Percentiles rank a stretch among this genome's conserved stretches.
phyloP scores from a whole-genome alignment of 345 rosid genomes.

The Psidium guajava region DNA sequence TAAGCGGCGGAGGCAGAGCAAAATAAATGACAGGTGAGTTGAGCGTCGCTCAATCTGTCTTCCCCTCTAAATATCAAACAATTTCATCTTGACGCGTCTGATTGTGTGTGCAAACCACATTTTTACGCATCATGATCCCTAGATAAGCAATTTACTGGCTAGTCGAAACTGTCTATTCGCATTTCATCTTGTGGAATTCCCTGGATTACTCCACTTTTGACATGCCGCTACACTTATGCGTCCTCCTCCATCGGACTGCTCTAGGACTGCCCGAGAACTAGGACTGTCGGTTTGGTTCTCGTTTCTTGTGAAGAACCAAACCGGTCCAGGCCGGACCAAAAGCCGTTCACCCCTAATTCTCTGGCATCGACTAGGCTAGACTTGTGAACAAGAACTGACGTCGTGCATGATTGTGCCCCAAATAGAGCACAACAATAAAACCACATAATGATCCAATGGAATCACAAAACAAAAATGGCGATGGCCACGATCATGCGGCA shows the following conservation, averaged over 20 bases:
- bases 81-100: background rate
- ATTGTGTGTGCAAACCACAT: background rate
- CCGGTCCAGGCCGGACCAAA: too few relatives aligned
- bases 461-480: background rate
- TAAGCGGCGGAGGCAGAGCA: constrained; percentile 94
- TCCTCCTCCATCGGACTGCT: too few relatives aligned
- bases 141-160: background rate
- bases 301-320: too few relatives aligned
- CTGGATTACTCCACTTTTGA: background rate
- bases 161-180: background rate
- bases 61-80: background rate
- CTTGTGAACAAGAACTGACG: background rate
- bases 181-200: background rate
- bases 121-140: background rate
- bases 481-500: background rate
- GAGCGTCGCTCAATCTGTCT: background rate
- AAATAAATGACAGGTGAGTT: constrained; percentile 82
- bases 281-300: too few relatives aligned
- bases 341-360: too few relatives aligned
- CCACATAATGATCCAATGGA: background rate
- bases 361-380: background rate
- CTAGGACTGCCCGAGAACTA: too few relatives aligned
- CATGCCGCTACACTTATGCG: background rate
- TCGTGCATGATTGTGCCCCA: background rate
- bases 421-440: background rate